Conservation (phyloP, 768 basidiomycete species). For the Russula abietina region DNA sequence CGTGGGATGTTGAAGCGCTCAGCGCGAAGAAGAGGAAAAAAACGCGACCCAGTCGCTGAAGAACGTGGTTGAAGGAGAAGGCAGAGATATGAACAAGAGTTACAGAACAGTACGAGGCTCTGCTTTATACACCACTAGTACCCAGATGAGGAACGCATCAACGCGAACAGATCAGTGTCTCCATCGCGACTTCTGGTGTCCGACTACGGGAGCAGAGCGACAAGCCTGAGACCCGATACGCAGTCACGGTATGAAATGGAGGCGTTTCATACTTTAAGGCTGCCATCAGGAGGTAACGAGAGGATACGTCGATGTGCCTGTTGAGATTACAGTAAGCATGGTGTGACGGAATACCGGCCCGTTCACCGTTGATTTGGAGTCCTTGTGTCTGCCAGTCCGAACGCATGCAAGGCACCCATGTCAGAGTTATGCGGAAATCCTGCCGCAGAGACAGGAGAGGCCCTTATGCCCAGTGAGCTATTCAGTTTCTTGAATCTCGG, state of each 20-base stretch:
- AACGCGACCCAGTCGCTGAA: constrained; percentile 19
- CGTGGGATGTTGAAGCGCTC: constrained; percentile 8
- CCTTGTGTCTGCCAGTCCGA: too few species aligned
- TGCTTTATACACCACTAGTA: neutral
- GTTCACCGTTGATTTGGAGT: too few species aligned
- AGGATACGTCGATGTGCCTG: constrained; percentile 26
- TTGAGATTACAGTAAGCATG: constrained; percentile 30
- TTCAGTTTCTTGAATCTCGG: neutral
- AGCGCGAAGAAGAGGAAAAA: constrained; percentile 9
- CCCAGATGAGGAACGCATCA: neutral
- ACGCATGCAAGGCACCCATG: neutral
- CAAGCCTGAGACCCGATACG: too few species aligned
- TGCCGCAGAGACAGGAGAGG: constrained; percentile 45
- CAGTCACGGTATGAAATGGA: neutral
- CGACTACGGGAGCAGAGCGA: neutral
- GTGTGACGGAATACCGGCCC: too few species aligned
- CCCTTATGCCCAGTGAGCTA: constrained; percentile 60
- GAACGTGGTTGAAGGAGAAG: constrained; percentile 4
- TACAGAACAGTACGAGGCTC: too few species aligned
- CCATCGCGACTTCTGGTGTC: neutral
- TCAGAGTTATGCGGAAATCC: constrained; percentile 54
- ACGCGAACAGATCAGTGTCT: neutral
- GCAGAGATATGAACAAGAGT: neutral
- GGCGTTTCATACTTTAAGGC: neutral
- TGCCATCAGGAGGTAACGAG: constrained; percentile 11